These are phyloP conservation scores for Macrolepiota dolichaula DNA, from an alignment of 768 basidiomycete species.

Conservation along the genomic window DNA sequence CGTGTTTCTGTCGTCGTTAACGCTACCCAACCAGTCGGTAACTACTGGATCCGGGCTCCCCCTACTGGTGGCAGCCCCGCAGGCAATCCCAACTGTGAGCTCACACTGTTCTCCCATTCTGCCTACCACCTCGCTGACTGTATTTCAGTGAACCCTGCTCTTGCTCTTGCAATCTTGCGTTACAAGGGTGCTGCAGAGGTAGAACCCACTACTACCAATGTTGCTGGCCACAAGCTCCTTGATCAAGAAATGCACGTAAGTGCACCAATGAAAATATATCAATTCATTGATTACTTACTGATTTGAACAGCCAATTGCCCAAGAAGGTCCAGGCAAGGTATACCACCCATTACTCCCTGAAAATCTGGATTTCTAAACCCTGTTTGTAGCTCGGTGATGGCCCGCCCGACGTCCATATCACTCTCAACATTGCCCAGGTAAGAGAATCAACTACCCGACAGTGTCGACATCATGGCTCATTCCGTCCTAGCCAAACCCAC, in stretches of 20 bases:
- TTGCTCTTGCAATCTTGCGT: slow-evolving; percentile 41
- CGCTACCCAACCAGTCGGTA: slow-evolving; percentile 17
- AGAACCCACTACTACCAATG: slow-evolving; percentile 24
- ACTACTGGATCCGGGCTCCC: slow-evolving; percentile 38
- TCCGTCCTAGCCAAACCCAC: slow-evolving; percentile 18
- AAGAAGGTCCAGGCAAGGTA: slow-evolving; percentile 2
- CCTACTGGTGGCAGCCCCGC: slow-evolving; percentile 32
- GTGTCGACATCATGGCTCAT: slow-evolving; percentile 23
- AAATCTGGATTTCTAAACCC: background rate
- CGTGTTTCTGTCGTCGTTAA: slow-evolving; percentile 29
- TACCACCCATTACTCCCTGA: background rate
- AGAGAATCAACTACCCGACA: slow-evolving; percentile 33
- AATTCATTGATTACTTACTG: background rate
- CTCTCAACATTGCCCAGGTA: slow-evolving; percentile 26
- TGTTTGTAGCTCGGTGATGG: slow-evolving; percentile 3
- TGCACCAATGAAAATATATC: background rate
- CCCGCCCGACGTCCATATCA: slow-evolving; percentile 36
- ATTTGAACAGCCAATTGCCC: background rate
- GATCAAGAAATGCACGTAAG: slow-evolving; percentile 21
- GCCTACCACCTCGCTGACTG: slow-evolving; percentile 9
- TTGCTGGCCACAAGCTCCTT: slow-evolving; percentile 22
- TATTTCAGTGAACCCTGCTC: slow-evolving; percentile 22
- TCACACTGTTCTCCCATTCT: slow-evolving; percentile 15
- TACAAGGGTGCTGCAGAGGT: slow-evolving; percentile 33
- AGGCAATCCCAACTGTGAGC: slow-evolving; percentile 8